These are phyloP conservation scores for Alloteropsis angusta DNA, from an alignment of 202 grass and related monocot species.

Conservation along the genomic window DNA sequence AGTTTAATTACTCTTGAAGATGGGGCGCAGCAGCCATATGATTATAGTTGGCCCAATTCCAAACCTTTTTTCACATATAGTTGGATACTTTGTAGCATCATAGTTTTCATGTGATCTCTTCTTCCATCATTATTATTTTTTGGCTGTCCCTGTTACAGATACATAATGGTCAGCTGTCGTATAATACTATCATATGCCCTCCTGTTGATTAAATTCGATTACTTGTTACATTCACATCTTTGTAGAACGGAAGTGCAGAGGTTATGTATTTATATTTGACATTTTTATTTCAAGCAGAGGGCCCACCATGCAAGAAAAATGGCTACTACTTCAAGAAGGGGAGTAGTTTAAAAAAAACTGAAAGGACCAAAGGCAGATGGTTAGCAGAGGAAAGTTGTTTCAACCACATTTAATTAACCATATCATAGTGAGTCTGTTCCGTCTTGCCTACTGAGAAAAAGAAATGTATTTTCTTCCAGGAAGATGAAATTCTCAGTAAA, in stretches of 20 bases:
- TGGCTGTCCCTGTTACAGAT: not conserved
- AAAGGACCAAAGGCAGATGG: conserved; percentile 37
- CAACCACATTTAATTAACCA: not conserved
- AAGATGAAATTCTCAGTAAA: conserved; percentile 58
- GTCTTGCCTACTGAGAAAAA: conserved; percentile 7
- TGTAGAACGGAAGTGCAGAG: not conserved
- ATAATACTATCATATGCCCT: not conserved
- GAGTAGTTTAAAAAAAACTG: conserved; percentile 28
- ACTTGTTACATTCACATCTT: not conserved
- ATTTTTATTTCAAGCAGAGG: conserved; percentile 27
- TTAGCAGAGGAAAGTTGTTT: conserved; percentile 47
- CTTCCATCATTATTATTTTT: conserved; percentile 1
- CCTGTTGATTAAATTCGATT: not conserved
- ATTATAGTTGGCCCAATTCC: too few relatives aligned
- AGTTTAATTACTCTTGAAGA: too few relatives aligned
- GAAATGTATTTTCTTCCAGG: conserved; percentile 29
- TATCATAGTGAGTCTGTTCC: conserved; percentile 14
- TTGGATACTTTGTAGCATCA: not conserved
- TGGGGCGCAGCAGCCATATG: too few relatives aligned
- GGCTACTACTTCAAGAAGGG: conserved; percentile 26
- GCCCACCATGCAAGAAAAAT: conserved; percentile 23
- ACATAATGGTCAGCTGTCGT: not conserved
- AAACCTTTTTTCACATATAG: not conserved
- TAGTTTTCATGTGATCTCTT: conserved; percentile 5
- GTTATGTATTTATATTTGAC: conserved; percentile 2